Evolutionary conservation across 345 rosid genomes (phyloP), one percentile per base, ranked within the genome.

Genomic region (Bruguiera gymnorhiza): DNA sequence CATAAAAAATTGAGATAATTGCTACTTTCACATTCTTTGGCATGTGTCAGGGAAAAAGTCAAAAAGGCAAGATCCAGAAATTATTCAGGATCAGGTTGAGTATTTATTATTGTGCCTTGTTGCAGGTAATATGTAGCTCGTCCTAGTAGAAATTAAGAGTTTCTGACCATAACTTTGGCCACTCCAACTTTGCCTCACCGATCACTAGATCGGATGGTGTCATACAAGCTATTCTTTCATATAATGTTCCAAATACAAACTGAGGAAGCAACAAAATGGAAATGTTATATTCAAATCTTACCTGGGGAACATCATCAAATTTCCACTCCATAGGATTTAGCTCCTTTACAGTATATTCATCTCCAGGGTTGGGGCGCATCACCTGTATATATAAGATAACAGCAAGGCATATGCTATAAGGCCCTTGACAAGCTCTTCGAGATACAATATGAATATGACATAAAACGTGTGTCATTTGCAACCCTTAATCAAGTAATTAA

Each of bases 361-460:
- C 90, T 16, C 90, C 96, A 76, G 89, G 95, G 74, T 85, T 84
- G 63, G 88, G 29, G 58, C 88, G 86, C 93, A 92, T 81, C 74
- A 90, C 84, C 99, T 90, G 83, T 63, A 66, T 13, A 64, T 60
- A 64, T 60, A 73, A 26, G 27, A 56, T 36, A 57, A 71, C 43
- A 65, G 11, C 19, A 69, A 72, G 4, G 3, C 5, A 21, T 23
- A 18, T 21, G 31, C 27, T 5, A 39, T 18, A 58, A 52, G 13
- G 13, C 5, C 10, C 46, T 19, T 4, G 11, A 20, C 19, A 3
- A 24, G 6, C 6, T 56, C 55, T 34, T 39, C 15, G 5, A 29
- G 53, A 57, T 8, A 57, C 18, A 1, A 26, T 27, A 39, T 20
- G 60, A 5, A 6, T 21, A 59, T 30, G 29, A 19, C 29, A 56